These are phyloP conservation scores for Alternaria novae-zelandiae DNA, from an alignment of 2,329 filamentous ascomycete species.

Conservation along the genomic window DNA sequence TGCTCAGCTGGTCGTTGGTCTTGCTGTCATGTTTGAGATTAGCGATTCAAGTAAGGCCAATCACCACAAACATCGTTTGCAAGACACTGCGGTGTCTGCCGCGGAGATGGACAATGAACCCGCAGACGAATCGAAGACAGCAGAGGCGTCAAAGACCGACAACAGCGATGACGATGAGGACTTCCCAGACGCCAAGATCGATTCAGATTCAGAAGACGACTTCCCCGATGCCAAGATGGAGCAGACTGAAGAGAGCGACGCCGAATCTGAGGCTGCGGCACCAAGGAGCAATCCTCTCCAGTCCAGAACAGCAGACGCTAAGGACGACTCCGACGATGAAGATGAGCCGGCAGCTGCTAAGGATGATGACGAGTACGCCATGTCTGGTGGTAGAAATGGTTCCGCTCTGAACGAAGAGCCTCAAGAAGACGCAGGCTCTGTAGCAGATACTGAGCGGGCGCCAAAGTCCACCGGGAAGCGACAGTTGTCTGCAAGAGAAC, in stretches of 20 bases:
- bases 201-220: slow-evolving; percentile 51
- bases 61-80: slow-evolving; percentile 76
- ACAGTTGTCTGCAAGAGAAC: slow-evolving; percentile 49
- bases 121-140: slow-evolving; percentile 18
- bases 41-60: slow-evolving; percentile 84
- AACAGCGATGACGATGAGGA: slow-evolving; percentile 52
- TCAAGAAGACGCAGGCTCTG: slow-evolving; percentile 35
- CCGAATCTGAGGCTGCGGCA: slow-evolving; percentile 39
- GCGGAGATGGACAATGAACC: slow-evolving; percentile 29
- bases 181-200: slow-evolving; percentile 53
- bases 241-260: slow-evolving; percentile 47
- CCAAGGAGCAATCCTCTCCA: slow-evolving; percentile 51
- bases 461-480: slow-evolving; percentile 31
- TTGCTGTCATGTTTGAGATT: slow-evolving; percentile 86
- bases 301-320: slow-evolving; percentile 18
- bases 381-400: slow-evolving; percentile 19
- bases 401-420: slow-evolving; percentile 15
- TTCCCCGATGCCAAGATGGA: slow-evolving; percentile 53
- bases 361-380: slow-evolving; percentile 4
- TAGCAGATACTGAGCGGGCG: slow-evolving; percentile 37
- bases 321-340: slow-evolving; percentile 33
- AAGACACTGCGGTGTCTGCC: slow-evolving; percentile 45
- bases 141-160: slow-evolving; percentile 28
- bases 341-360: slow-evolving; percentile 21
- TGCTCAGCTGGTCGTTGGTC: slow-evolving; percentile 83